Conservation (phyloP, 1,284 basidiomycete genomes). For the Pisolithus thermaeus region DNA sequence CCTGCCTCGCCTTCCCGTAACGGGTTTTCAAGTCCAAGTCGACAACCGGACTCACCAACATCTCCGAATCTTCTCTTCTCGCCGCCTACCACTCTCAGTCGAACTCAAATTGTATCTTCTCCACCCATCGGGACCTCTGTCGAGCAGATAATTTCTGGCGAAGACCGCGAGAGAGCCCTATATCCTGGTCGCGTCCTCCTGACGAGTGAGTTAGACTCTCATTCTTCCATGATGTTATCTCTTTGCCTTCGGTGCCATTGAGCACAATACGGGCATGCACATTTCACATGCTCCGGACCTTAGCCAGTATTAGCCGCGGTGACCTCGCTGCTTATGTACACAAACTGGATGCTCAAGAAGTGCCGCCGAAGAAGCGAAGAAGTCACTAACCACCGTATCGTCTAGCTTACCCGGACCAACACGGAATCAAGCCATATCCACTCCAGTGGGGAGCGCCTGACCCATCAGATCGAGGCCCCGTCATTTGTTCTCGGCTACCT, state of each 20-base stretch:
- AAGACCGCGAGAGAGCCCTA: conserved; percentile 64
- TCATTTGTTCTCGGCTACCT: conserved; percentile 85
- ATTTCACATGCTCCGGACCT: conserved; percentile 13
- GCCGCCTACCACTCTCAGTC: conserved; percentile 18
- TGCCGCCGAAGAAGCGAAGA: background rate
- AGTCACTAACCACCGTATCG: conserved; percentile 8
- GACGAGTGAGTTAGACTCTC: conserved; percentile 54
- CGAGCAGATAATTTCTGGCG: conserved; percentile 35
- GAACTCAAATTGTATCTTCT: conserved; percentile 26
- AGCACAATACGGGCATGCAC: background rate
- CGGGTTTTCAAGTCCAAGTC: conserved; percentile 22
- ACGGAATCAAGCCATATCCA: conserved; percentile 71
- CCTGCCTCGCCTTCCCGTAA: conserved; percentile 17
- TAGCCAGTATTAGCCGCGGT: conserved; percentile 4
- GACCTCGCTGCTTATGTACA: conserved; percentile 2
- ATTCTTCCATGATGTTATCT: background rate
- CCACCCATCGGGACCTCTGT: conserved; percentile 21
- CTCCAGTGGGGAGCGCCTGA: conserved; percentile 79
- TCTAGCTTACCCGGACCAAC: conserved; percentile 66
- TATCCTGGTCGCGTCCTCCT: conserved; percentile 77
- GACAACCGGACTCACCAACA: conserved; percentile 15
- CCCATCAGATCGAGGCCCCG: conserved; percentile 70
- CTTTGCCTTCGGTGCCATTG: background rate
- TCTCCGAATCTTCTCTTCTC: conserved; percentile 20
- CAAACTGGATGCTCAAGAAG: background rate